Conservation (phyloP, 805 yeast genomes). For the Hanseniaspora jakobsenii region DNA sequence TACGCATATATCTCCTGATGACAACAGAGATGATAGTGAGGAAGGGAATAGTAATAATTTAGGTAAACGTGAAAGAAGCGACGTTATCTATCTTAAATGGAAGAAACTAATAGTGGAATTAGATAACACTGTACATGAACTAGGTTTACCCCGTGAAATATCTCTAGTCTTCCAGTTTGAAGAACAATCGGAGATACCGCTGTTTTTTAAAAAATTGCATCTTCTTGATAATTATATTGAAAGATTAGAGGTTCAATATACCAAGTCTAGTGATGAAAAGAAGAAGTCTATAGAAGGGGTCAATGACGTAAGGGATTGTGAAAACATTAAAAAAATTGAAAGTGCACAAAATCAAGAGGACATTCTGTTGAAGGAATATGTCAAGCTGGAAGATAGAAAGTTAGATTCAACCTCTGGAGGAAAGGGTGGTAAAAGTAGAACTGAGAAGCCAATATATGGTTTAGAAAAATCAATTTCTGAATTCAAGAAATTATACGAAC, state of each 20-base stretch:
- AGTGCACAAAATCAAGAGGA: too few relatives aligned
- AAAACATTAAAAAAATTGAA: not conserved
- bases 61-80: not conserved
- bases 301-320: conserved; percentile 8
- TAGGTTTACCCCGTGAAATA: too few relatives aligned
- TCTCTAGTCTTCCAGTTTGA: conserved; percentile 1
- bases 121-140: too few relatives aligned
- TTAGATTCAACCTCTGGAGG: not conserved
- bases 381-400: too few relatives aligned
- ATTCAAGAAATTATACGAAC: not conserved
- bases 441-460: conserved; percentile 9
- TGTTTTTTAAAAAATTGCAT: conserved; percentile 5
- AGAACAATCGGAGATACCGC: not conserved
- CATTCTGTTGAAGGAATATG: not conserved
- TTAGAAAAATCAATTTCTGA: not conserved
- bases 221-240: not conserved
- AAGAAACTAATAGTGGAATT: not conserved
- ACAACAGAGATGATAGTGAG: not conserved
- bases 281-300: too few relatives aligned
- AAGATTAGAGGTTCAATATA: too few relatives aligned
- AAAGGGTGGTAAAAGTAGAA: not conserved
- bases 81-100: conserved; percentile 2
- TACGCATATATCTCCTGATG: too few relatives aligned
- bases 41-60: too few relatives aligned
- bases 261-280: too few relatives aligned